Percentiles rank a stretch among this genome's conserved stretches.
Evolutionary conservation across 2,329 filamentous ascomycete species (phyloP).

Genomic region (Epichloe hybrida): DNA sequence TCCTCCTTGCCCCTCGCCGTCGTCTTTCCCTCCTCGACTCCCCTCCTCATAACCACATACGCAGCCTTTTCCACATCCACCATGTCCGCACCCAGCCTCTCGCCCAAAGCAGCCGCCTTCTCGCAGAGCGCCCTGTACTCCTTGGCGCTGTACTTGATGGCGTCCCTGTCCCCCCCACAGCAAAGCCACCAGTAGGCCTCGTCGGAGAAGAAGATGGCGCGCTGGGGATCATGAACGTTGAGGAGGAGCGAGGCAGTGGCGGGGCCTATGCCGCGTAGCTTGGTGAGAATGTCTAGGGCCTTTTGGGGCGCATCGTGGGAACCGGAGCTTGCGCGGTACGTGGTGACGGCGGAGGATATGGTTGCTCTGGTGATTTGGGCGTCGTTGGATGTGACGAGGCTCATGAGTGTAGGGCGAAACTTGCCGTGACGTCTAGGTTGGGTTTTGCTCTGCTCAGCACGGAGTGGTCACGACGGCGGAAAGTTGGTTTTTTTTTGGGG

Average conservation of each 20-base stretch:
- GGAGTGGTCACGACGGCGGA: no score
- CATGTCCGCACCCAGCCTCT: constrained; percentile 40
- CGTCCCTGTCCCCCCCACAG: constrained; percentile 28
- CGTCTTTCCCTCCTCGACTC: background rate
- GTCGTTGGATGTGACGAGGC: constrained; percentile 48
- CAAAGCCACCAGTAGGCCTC: constrained; percentile 64
- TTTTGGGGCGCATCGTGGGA: constrained; percentile 25
- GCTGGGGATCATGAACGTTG: constrained; percentile 44
- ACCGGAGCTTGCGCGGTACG: constrained; percentile 26
- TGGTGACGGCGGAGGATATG: constrained; percentile 37
- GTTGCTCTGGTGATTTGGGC: constrained; percentile 29
- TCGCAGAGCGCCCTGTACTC: constrained; percentile 50
- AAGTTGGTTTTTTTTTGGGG: background rate
- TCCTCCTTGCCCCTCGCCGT: background rate
- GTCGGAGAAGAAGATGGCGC: constrained; percentile 65
- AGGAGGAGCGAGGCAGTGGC: constrained; percentile 67
- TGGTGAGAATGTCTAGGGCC: constrained; percentile 40
- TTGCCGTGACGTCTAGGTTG: constrained; percentile 41
- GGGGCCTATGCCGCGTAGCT: constrained; percentile 62
- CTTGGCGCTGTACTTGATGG: constrained; percentile 55
- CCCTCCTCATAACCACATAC: constrained; percentile 46
- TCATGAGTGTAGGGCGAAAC: constrained; percentile 47
- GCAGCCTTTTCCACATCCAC: constrained; percentile 57
- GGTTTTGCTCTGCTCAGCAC: background rate
- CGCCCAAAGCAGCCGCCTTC: constrained; percentile 27